Base-by-base conservation (phyloP, 805 yeast genomes). In the Teunomyces stri region DNA sequence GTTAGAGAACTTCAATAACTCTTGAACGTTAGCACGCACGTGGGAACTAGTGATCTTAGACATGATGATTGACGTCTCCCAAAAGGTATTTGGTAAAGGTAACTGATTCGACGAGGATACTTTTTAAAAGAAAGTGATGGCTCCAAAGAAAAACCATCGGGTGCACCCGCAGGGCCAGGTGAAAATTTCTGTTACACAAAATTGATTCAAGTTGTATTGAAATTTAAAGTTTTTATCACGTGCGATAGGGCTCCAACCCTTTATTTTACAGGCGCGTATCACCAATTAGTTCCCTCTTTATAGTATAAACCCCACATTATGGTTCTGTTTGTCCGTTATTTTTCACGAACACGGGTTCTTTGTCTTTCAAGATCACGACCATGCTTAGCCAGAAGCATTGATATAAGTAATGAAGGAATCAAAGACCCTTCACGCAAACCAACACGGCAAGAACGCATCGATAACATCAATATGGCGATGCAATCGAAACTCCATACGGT, bases 21-120 rank as follows among this genome's bases (percentile, higher is more conserved):
- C 85, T 75, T 87, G 82, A 74, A 94, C 97, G 84, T 90, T 82
- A 71, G 87, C 97, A 82, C 99, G 96, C 68, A 94, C 96, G 78
- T 87, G 91, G 71, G 95, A 72, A 66, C 87, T 81, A 66, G 92
- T 82, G 75, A 94, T 81, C 81, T 94, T 94, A 64, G 95, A 87
- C 92, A 87, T 86, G 59, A 63, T 59, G 51, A 42, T 56, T 52
- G 48, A 55, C 82, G 91, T 86, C 94, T 87, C 89, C 94, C 95
- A 86, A 82, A 68, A 52, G 59, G 50, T 69, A 61, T 69, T 72
- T 75, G 74, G 68, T 62, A 59, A 31, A 72, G 45, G 60, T 55
- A 70, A 73, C 59, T 74, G 78, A 72, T 72, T 76, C 84, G 85
- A 80, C 84, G 81, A 72, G 74, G 76, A 72, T 73, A 56, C 40